Conservation (phyloP, 129 eudicot species). For the Ambrosia artemisiifolia region DNA sequence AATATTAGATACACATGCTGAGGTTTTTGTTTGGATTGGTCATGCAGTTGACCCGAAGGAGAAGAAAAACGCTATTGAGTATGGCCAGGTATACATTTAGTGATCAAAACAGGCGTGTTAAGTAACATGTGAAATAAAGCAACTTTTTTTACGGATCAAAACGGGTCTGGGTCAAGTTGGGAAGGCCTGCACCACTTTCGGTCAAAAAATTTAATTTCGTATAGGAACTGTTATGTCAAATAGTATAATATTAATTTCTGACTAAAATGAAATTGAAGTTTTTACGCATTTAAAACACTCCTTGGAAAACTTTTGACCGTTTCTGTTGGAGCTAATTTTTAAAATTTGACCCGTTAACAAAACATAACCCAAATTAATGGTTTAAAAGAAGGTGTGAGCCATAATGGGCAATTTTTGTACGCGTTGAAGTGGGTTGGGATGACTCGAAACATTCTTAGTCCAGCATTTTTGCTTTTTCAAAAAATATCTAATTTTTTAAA, state of each 20-base stretch:
- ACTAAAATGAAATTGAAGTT: not conserved
- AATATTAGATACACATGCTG: slow-evolving; percentile 92
- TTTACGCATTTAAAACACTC: not conserved
- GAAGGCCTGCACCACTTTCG: not conserved
- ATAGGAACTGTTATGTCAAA: not conserved
- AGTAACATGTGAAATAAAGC: not conserved
- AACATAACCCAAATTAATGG: not conserved
- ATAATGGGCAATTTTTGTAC: not conserved
- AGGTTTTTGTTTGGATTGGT: slow-evolving; percentile 93
- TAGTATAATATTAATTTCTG: not conserved
- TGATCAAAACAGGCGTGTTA: not conserved
- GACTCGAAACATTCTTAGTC: not conserved
- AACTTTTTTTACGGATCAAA: not conserved
- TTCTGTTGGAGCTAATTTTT: not conserved
- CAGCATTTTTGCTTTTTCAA: not conserved
- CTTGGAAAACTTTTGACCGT: not conserved
- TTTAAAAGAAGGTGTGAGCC: not conserved
- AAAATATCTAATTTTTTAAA: not conserved
- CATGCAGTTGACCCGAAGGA: slow-evolving; percentile 80
- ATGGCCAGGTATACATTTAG: slow-evolving; percentile 65
- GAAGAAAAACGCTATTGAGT: slow-evolving; percentile 75
- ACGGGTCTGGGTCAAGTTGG: not conserved
- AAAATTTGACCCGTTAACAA: not conserved
- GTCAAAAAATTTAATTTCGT: not conserved
- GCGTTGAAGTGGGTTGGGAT: not conserved